phyloP scores from a whole-genome alignment of 2,329 filamentous ascomycete species.

The Sporothrix pallida region DNA sequence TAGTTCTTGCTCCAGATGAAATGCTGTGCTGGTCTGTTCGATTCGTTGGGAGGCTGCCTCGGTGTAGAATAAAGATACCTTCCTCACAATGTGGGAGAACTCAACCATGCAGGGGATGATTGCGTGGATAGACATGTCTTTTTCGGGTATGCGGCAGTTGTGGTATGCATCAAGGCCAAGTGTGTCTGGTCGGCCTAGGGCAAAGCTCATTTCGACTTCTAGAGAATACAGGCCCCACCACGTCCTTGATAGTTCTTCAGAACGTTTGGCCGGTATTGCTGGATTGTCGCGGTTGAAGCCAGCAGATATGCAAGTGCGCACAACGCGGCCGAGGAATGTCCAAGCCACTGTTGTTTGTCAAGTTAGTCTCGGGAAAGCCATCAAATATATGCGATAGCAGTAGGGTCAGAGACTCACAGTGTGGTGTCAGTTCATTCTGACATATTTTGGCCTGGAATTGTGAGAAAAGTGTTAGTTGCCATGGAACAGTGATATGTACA shows the following conservation, averaged over 20 bases:
- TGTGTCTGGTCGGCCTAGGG: neutral
- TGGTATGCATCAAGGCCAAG: neutral
- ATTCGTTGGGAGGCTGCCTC: neutral
- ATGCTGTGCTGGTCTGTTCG: neutral
- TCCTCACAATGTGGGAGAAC: neutral
- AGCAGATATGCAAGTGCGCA: neutral
- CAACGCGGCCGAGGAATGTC: neutral
- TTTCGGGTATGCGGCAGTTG: neutral
- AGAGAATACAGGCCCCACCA: constrained; percentile 7
- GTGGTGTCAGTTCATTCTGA: constrained; percentile 7
- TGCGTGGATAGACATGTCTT: neutral
- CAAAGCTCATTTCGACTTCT: neutral
- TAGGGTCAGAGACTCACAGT: neutral
- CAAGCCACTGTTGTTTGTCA: neutral
- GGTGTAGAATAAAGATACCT: neutral
- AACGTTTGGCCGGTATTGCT: neutral
- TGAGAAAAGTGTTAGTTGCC: neutral
- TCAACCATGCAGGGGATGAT: constrained; percentile 3
- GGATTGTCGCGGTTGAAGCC: constrained; percentile 4
- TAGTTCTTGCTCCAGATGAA: neutral
- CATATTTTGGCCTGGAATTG: constrained; percentile 1
- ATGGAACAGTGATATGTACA: no score
- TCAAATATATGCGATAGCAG: neutral
- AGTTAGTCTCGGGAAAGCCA: neutral
- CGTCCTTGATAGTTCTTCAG: neutral